phyloP scores from a whole-genome alignment of 75 land plant species.

The Picea glauca region DNA sequence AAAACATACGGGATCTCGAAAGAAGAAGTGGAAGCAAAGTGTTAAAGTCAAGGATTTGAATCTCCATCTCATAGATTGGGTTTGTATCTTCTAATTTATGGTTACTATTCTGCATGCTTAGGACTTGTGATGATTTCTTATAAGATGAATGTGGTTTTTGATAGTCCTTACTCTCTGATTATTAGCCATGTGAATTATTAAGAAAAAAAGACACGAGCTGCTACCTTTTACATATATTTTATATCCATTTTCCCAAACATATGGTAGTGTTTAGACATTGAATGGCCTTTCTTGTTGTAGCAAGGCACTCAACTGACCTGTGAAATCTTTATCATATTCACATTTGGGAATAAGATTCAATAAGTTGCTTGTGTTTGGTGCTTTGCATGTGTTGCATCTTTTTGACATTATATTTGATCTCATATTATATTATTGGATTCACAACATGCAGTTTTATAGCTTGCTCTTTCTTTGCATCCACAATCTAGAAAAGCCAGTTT shows the following conservation, averaged over 20 bases:
- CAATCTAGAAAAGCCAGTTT: background rate
- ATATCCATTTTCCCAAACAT: background rate
- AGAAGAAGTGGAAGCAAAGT: conserved; percentile 88
- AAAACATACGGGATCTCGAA: conserved; percentile 74
- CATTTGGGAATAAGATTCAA: background rate
- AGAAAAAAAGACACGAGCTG: background rate
- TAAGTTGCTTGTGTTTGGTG: background rate
- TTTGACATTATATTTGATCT: background rate
- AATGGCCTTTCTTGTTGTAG: background rate
- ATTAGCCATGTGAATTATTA: background rate
- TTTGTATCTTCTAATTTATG: conserved; percentile 23
- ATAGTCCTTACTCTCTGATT: background rate
- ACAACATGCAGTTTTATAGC: background rate
- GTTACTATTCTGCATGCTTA: background rate
- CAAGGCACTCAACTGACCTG: background rate
- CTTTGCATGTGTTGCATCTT: background rate
- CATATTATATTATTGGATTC: background rate
- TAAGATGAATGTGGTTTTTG: background rate
- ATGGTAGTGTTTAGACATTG: background rate
- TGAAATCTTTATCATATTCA: background rate
- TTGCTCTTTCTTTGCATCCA: background rate
- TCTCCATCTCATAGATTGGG: conserved; percentile 57
- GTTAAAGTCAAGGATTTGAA: conserved; percentile 53
- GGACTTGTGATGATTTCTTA: background rate
- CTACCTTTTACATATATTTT: background rate